Conservation (phyloP, 164 flowering plant genomes). For the Malania oleifera region DNA sequence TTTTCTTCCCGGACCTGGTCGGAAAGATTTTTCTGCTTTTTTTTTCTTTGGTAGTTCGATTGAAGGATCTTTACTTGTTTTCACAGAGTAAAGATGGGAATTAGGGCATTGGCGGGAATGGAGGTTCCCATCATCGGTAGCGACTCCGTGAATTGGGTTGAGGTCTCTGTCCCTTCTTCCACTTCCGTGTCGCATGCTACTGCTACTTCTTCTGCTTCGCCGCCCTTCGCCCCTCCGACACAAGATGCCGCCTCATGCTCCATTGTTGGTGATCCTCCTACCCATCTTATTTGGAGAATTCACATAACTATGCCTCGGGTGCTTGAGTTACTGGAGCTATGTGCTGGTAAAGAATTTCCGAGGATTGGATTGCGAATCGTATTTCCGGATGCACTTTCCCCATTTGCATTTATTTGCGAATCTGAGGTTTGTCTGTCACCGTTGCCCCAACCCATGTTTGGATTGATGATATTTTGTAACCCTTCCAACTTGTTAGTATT, state of each 20-base stretch:
- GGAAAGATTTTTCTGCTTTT: no score
- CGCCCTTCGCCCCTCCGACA: constrained; percentile 26
- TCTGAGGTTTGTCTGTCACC: constrained; percentile 37
- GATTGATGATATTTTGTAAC: background rate
- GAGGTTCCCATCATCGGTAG: constrained; percentile 59
- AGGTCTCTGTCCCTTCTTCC: constrained; percentile 40
- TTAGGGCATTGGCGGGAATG: constrained; percentile 38
- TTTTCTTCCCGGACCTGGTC: no score
- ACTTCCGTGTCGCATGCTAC: constrained; percentile 5
- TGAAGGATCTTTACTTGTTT: no score
- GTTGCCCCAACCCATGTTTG: background rate
- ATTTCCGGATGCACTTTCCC: constrained; percentile 55
- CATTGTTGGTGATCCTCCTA: constrained; percentile 36
- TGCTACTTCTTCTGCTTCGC: constrained; percentile 1
- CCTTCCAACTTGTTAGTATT: background rate
- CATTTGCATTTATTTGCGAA: constrained; percentile 55
- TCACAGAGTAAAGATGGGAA: constrained; percentile 18
- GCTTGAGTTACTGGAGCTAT: constrained; percentile 57
- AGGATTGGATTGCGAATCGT: constrained; percentile 49
- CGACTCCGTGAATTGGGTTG: constrained; percentile 50
- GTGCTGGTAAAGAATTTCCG: constrained; percentile 40
- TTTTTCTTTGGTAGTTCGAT: no score
- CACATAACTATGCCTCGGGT: constrained; percentile 37
- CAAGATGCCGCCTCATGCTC: constrained; percentile 46
- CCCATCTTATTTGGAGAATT: constrained; percentile 60